phyloP scores from a whole-genome alignment of 352 stramenopile genomes.

The Plasmopara muralis region DNA sequence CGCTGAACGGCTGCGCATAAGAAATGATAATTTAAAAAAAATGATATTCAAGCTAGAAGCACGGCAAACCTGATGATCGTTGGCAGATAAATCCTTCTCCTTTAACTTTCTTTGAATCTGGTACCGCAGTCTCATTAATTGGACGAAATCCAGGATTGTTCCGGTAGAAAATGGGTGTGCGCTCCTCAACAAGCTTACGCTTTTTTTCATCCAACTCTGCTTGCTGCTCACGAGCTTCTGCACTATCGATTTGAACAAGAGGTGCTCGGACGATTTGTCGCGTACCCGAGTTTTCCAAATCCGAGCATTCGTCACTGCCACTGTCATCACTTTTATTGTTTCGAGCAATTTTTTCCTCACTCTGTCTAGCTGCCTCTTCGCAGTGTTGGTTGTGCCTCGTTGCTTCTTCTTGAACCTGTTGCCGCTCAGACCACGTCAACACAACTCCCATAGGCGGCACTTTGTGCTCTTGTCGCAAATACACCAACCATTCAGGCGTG shows the following conservation, averaged over 20 bases:
- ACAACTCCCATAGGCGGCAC: slow-evolving; percentile 18
- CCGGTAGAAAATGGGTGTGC: slow-evolving; percentile 59
- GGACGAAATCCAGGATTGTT: slow-evolving; percentile 62
- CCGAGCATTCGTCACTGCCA: slow-evolving; percentile 46
- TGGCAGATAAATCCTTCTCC: slow-evolving; percentile 61
- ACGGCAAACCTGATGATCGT: slow-evolving; percentile 50
- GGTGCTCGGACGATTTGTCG: slow-evolving; percentile 38
- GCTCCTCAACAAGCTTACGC: slow-evolving; percentile 45
- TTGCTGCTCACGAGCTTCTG: slow-evolving; percentile 38
- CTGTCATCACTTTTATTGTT: slow-evolving; percentile 19
- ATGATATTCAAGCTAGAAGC: background rate
- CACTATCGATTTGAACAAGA: slow-evolving; percentile 28
- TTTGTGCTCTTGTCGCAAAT: slow-evolving; percentile 38
- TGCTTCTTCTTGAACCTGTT: slow-evolving; percentile 24
- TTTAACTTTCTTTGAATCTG: slow-evolving; percentile 34
- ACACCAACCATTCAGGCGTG: slow-evolving; percentile 64
- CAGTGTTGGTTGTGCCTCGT: slow-evolving; percentile 24
- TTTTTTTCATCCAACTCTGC: slow-evolving; percentile 43
- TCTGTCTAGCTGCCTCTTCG: slow-evolving; percentile 17
- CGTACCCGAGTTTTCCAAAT: slow-evolving; percentile 26
- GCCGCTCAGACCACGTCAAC: slow-evolving; percentile 38
- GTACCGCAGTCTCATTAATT: slow-evolving; percentile 28
- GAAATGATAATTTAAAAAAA: slow-evolving; percentile 3
- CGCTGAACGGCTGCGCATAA: slow-evolving; percentile 41
- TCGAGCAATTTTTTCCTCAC: slow-evolving; percentile 7